These are phyloP conservation scores for Coniochaeta pulveracea DNA, from an alignment of 2,329 filamentous ascomycete species.

Conservation along the genomic window DNA sequence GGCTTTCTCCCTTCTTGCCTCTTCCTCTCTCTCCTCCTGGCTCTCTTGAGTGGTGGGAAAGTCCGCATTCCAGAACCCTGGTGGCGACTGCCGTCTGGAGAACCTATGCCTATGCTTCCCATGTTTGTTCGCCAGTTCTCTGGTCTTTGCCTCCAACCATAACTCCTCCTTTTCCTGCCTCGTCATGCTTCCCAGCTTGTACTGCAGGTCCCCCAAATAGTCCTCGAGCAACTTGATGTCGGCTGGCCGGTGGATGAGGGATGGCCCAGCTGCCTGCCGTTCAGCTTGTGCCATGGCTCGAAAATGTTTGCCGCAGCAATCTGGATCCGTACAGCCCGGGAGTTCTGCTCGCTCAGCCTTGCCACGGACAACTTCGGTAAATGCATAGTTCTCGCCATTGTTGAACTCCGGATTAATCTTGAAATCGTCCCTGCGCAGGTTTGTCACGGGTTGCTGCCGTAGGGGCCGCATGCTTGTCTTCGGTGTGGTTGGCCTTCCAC, in stretches of 20 bases:
- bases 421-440: conserved; percentile 61
- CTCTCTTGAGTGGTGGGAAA: conserved; percentile 84
- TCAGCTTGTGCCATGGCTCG: conserved; percentile 50
- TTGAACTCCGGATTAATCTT: conserved; percentile 68
- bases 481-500: conserved; percentile 4
- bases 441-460: conserved; percentile 43
- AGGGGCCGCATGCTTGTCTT: conserved; percentile 26
- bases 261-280: conserved; percentile 23
- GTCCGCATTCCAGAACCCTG: conserved; percentile 83
- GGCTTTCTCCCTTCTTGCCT: conserved; percentile 49
- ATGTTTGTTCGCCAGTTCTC: conserved; percentile 60
- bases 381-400: conserved; percentile 61
- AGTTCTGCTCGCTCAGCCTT: conserved; percentile 59
- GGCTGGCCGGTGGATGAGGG: conserved; percentile 20
- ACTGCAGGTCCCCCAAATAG: conserved; percentile 46
- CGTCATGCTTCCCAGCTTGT: conserved; percentile 46
- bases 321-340: conserved; percentile 60
- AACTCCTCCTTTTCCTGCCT: conserved; percentile 50
- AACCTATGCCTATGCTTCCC: conserved; percentile 71
- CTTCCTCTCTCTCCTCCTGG: conserved; percentile 51
- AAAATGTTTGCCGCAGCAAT: conserved; percentile 68
- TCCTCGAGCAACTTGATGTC: conserved; percentile 42
- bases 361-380: conserved; percentile 60
- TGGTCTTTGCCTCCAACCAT: conserved; percentile 65
- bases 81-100: conserved; percentile 60